phyloP scores from a whole-genome alignment of 805 yeast genomes.

The Cyberlindnera japonica region DNA sequence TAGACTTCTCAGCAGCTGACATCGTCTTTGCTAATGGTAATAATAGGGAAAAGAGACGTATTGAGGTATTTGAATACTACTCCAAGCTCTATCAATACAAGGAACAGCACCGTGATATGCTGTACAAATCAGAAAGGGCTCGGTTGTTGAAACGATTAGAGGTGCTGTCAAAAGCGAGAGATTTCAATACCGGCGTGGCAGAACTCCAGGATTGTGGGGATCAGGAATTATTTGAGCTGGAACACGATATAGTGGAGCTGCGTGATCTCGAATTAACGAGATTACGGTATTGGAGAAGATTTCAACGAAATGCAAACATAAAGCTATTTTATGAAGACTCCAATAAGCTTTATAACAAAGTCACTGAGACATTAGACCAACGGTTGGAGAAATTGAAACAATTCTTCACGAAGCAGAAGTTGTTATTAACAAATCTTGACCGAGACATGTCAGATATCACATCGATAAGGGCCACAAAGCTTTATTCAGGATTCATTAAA shows the following conservation, averaged over 20 bases:
- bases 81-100: slow-evolving; percentile 18
- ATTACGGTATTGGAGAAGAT: slow-evolving; percentile 25
- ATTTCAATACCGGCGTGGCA: slow-evolving; percentile 7
- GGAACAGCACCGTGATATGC: slow-evolving; percentile 12
- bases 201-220: slow-evolving; percentile 6
- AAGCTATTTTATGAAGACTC: slow-evolving; percentile 26
- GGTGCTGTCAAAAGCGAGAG: slow-evolving; percentile 3
- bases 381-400: slow-evolving; percentile 32
- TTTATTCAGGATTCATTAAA: slow-evolving; percentile 28
- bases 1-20: slow-evolving; percentile 11
- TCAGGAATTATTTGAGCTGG: slow-evolving; percentile 13
- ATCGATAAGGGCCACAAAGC: slow-evolving; percentile 28
- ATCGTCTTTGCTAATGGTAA: slow-evolving; percentile 29
- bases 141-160: slow-evolving; percentile 2
- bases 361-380: slow-evolving; percentile 25
- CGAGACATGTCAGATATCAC: slow-evolving; percentile 29
- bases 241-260: slow-evolving; percentile 31
- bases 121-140: slow-evolving; percentile 8
- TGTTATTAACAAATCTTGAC: slow-evolving; percentile 25
- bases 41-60: slow-evolving; percentile 27
- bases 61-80: slow-evolving; percentile 25
- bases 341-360: slow-evolving; percentile 27
- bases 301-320: slow-evolving; percentile 25
- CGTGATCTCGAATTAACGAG: slow-evolving; percentile 32
- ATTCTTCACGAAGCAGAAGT: slow-evolving; percentile 30